These are phyloP conservation scores for Drosera capensis DNA, from an alignment of 148 eudicot species.

Conservation along the genomic window DNA sequence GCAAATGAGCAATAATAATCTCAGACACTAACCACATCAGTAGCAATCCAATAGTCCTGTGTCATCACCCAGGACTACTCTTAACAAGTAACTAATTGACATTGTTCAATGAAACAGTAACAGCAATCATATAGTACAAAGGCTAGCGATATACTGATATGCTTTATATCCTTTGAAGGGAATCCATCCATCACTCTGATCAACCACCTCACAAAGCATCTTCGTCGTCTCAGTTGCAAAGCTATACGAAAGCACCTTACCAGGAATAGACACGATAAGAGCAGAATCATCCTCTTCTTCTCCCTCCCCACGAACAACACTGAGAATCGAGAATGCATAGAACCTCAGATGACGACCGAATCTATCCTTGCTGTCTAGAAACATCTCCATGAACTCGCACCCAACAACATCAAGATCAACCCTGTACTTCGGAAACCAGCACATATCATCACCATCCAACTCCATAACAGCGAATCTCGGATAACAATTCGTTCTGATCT, in stretches of 20 bases:
- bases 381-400: constrained; percentile 27
- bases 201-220: constrained; percentile 18
- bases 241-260: constrained; percentile 24
- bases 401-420: constrained; percentile 32
- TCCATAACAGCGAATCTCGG: constrained; percentile 28
- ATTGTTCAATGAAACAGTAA: no score
- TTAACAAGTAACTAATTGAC: no score
- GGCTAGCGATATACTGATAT: constrained; percentile 25
- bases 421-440: constrained; percentile 25
- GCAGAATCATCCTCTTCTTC: constrained; percentile 8
- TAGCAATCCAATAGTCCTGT: no score
- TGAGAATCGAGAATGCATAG: constrained; percentile 28
- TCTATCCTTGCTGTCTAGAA: constrained; percentile 19
- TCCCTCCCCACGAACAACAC: constrained; percentile 11
- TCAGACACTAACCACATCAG: no score
- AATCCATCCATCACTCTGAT: constrained; percentile 28
- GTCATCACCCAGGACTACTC: no score
- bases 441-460: constrained; percentile 10
- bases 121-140: no score
- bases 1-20: no score
- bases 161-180: constrained; percentile 30
- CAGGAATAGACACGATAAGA: constrained; percentile 24
- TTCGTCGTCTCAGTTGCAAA: constrained; percentile 12
- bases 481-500: constrained; percentile 13
- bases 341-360: constrained; percentile 15